Evolutionary conservation across 805 yeast species (phyloP).

Genomic region (Candida silvicultrix): DNA sequence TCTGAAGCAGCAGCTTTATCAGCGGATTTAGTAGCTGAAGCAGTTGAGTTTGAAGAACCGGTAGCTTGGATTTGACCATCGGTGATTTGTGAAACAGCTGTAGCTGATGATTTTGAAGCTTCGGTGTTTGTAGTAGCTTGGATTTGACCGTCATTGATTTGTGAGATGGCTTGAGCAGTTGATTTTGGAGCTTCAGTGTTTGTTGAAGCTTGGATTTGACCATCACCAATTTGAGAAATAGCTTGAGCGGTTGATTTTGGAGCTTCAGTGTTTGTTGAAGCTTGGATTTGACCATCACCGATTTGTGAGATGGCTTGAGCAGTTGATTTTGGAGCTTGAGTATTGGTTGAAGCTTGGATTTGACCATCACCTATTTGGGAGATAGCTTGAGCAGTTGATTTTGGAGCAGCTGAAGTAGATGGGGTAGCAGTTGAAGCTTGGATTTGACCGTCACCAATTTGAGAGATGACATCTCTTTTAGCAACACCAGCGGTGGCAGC

Average conservation of each 20-base stretch:
- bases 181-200: constrained; percentile 22
- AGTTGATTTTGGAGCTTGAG: constrained; percentile 22
- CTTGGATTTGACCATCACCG: constrained; percentile 26
- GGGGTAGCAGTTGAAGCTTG: constrained; percentile 17
- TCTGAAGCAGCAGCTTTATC: constrained; percentile 9
- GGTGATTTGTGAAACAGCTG: constrained; percentile 1
- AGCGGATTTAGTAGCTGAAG: constrained; percentile 16
- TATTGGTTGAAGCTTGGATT: constrained; percentile 22
- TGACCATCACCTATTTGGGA: constrained; percentile 15
- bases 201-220: constrained; percentile 47
- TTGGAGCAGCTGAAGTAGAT: constrained; percentile 9
- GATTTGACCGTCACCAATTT: constrained; percentile 34
- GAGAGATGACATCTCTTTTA: constrained; percentile 34
- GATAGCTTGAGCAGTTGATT: constrained; percentile 20
- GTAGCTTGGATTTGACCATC: constrained; percentile 9
- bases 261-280: constrained; percentile 9
- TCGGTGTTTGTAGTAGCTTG: constrained; percentile 27
- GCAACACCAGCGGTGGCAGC: constrained; percentile 27
- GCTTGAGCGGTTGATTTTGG: constrained; percentile 15
- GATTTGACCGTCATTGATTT: constrained; percentile 54
- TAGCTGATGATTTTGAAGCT: neutral
- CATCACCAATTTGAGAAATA: constrained; percentile 48
- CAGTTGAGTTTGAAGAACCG: constrained; percentile 15
- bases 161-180: constrained; percentile 29
- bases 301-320: constrained; percentile 13